Conservation (phyloP, 1,139 yeast species). For the Yamadazyma membranifaciens region DNA sequence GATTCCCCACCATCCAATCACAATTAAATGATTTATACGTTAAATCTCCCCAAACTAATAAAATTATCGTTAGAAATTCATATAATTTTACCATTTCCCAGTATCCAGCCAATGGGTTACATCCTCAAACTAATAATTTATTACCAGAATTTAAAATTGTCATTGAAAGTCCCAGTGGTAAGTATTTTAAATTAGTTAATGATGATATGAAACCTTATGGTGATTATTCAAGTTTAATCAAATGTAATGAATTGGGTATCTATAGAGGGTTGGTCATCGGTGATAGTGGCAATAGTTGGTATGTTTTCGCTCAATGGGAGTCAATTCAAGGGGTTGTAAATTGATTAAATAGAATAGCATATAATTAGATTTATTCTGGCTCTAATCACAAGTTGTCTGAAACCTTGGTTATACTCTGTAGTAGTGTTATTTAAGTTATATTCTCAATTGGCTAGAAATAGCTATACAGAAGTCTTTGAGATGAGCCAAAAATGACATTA, state of each 20-base stretch:
- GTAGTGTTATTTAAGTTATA: too few species aligned
- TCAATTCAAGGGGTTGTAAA: conserved; percentile 38
- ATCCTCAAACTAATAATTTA: conserved; percentile 31
- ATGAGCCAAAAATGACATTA: too few species aligned
- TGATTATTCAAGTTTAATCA: conserved; percentile 55
- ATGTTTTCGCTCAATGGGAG: conserved; percentile 90
- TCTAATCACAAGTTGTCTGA: too few species aligned
- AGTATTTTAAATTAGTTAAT: conserved; percentile 58
- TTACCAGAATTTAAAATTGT: conserved; percentile 57
- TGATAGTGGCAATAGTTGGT: conserved; percentile 81
- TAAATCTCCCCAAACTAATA: conserved; percentile 76
- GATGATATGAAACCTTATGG: conserved; percentile 51
- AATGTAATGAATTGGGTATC: conserved; percentile 68
- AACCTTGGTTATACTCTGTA: too few species aligned
- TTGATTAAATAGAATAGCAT: too few species aligned
- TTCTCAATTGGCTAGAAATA: too few species aligned
- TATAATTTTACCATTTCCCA: conserved; percentile 66
- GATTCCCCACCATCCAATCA: conserved; percentile 70
- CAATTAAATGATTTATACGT: conserved; percentile 76
- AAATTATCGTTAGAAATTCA: conserved; percentile 53
- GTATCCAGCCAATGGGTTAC: conserved; percentile 60
- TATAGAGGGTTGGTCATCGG: conserved; percentile 85
- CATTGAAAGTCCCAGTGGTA: conserved; percentile 82
- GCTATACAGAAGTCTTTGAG: too few species aligned
- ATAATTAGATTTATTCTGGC: too few species aligned